Base-by-base conservation (phyloP, 1,139 yeast species). In the Saccharomyces pastorianus region DNA sequence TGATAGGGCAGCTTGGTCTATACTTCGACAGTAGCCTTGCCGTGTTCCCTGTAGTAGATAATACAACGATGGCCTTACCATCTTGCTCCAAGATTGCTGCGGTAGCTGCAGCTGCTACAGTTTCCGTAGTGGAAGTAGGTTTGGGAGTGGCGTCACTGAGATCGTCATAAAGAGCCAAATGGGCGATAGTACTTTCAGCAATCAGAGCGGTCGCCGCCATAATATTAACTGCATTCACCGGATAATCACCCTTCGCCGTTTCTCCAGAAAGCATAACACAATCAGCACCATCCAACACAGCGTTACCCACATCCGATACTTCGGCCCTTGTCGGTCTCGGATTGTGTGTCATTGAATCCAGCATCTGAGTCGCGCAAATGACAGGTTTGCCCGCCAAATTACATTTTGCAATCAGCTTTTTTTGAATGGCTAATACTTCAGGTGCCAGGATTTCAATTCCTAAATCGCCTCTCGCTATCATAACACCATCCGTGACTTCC, bases 291-390 rank as follows among this genome's bases (percentile, higher is more conserved):
- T 93, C 99, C 73, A 93, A 83, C 66, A 95, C 87, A 66, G 99
- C 99, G 76, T 93, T 93, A 78, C 99, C 99, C 62, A 95, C 99
- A 76, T 93, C 99, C 53, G 96, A 86, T 61, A 93, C 98, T 80
- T 93, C 99, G 65, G 99, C 99, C 80, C 99, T 88, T 72, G 99
- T 93, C 76, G 99, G 99, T 77, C 99, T 87, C 73, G 99, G 99
- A 85, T 93, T 95, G 78, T 85, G 89, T 58, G 98, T 93, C 99
- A 93, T 93, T 58, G 97, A 89, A 78, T 93, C 99, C 75, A 93
- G 85, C 99, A 93, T 93, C 80, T 93, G 99, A 63, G 99, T 93
- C 63, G 99, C 99, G 80, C 99, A 95, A 72, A 93, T 90, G 65
- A 89, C 98, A 71, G 99, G 99, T 83, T 95, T 93, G 73, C 98